phyloP scores from a whole-genome alignment of 1,284 basidiomycete species.

The Cystobasidiaceae sp. region DNA sequence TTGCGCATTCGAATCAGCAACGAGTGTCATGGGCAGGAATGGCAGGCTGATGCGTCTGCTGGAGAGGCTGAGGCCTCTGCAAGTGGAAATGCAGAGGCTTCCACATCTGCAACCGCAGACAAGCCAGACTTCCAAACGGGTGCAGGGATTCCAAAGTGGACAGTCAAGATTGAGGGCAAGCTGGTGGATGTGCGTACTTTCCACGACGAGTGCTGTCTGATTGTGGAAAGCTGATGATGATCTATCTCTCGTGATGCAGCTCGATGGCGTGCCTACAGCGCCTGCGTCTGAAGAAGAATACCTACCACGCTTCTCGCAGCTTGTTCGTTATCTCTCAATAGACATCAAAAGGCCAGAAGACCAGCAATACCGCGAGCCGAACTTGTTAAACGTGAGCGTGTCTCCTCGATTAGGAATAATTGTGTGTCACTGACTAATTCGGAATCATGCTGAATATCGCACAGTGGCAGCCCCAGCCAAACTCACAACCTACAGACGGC shows the following conservation, averaged over 20 bases:
- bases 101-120: conserved; percentile 8
- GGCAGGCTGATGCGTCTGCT: conserved; percentile 18
- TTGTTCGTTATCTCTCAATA: conserved; percentile 22
- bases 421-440: not conserved
- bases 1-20: conserved; percentile 21
- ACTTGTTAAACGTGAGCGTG: conserved; percentile 8
- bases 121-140: conserved; percentile 56
- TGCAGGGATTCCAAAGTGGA: conserved; percentile 83
- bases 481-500: conserved; percentile 1
- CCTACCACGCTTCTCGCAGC: conserved; percentile 18
- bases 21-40: conserved; percentile 7
- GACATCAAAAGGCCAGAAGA: conserved; percentile 19
- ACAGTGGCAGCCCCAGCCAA: conserved; percentile 19
- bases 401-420: not conserved
- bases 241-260: not conserved
- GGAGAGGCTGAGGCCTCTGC: too few relatives aligned
- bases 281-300: conserved; percentile 4
- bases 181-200: conserved; percentile 57
- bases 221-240: not conserved
- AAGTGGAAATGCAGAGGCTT: too few relatives aligned
- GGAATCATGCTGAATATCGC: too few relatives aligned
- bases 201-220: not conserved
- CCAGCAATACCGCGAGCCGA: conserved; percentile 18
- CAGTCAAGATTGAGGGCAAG: conserved; percentile 80
- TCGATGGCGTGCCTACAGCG: conserved; percentile 6